Evolutionary conservation across 306 rosid species (phyloP).

Genomic region (Vachellia collinsii): DNA sequence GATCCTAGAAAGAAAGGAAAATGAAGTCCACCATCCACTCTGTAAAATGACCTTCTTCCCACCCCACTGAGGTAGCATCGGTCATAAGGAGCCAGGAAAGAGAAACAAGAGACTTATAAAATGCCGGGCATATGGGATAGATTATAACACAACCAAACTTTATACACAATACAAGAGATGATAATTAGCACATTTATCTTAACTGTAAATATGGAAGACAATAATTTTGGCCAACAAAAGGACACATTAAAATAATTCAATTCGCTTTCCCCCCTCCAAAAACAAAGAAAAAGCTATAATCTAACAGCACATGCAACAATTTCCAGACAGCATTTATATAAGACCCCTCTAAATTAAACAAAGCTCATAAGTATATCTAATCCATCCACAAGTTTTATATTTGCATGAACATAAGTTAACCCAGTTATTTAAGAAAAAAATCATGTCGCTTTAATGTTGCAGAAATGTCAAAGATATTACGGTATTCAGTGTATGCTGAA

Average conservation of each 20-base stretch:
- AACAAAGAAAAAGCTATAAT: not conserved
- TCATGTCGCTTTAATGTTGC: not conserved
- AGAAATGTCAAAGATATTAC: constrained; percentile 29
- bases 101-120: constrained; percentile 10
- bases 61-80: constrained; percentile 1
- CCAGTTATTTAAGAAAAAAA: not conserved
- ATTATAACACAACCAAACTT: constrained; percentile 5
- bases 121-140: not conserved
- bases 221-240: not conserved
- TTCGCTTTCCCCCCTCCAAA: too few relatives aligned
- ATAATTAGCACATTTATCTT: not conserved
- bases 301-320: not conserved
- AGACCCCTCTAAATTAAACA: constrained; percentile 15
- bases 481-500: constrained; percentile 21
- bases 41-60: not conserved
- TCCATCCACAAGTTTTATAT: constrained; percentile 6
- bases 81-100: not conserved
- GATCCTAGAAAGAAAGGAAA: not conserved
- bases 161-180: constrained; percentile 1
- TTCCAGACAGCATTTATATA: not conserved
- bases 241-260: constrained; percentile 14
- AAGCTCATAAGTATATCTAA: not conserved
- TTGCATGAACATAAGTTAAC: constrained; percentile 2
- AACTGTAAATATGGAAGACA: not conserved
- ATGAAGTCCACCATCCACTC: not conserved